These are phyloP conservation scores for Cutaneotrichosporon sp. DNA, from an alignment of 1,284 basidiomycete genomes.

Conservation along the genomic window DNA sequence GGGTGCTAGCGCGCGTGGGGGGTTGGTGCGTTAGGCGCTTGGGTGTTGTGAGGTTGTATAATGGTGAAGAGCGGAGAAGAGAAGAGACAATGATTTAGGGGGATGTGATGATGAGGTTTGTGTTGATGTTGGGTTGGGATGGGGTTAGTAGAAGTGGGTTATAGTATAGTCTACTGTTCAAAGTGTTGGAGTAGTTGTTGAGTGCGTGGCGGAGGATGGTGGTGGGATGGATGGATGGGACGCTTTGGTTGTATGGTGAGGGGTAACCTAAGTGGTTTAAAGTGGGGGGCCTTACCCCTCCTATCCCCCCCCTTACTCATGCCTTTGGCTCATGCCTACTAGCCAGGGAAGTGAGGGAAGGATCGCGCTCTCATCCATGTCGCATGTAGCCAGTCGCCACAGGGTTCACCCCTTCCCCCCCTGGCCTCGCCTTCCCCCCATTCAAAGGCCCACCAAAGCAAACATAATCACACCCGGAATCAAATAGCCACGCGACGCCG, in stretches of 20 bases:
- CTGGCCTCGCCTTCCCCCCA: no score
- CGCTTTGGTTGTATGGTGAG: neutral
- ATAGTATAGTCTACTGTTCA: no score
- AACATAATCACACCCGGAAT: no score
- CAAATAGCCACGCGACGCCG: neutral
- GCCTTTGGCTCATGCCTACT: no score
- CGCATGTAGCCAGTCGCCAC: no score
- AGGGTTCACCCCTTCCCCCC: no score
- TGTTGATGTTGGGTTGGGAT: conserved; percentile 7
- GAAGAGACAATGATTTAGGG: neutral
- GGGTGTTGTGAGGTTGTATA: neutral
- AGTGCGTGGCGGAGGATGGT: neutral
- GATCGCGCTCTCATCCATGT: no score
- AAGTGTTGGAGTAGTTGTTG: neutral
- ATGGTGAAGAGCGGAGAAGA: neutral
- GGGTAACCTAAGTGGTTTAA: neutral
- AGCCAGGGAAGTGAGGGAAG: no score
- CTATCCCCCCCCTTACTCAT: no score
- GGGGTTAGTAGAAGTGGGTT: no score
- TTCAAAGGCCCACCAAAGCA: no score
- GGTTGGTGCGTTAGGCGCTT: neutral
- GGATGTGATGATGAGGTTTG: neutral
- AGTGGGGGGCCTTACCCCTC: neutral
- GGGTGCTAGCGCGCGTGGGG: conserved; percentile 3
- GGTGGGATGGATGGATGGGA: conserved; percentile 1